Evolutionary conservation across 306 rosid genomes (phyloP).

Genomic region (Lathyrus aphaca): DNA sequence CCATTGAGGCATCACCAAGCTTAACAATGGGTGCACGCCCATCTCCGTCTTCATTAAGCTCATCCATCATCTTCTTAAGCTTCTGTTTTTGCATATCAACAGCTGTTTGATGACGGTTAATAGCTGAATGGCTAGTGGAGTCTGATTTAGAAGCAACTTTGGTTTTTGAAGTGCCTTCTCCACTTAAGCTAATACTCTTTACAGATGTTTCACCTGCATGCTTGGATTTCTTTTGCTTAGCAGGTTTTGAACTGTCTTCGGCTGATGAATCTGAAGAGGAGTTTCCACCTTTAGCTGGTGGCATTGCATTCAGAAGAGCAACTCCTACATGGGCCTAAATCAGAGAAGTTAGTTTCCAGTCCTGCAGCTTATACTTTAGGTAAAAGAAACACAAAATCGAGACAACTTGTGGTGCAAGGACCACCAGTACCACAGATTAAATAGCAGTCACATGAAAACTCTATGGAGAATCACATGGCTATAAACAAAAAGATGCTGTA

Average conservation of each 20-base stretch:
- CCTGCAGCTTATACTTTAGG: slow-evolving; percentile 24
- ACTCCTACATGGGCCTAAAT: slow-evolving; percentile 94
- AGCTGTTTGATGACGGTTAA: slow-evolving; percentile 66
- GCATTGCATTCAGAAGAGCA: slow-evolving; percentile 83
- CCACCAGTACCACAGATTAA: slow-evolving; percentile 23
- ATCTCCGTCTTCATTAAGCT: slow-evolving; percentile 93
- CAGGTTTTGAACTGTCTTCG: slow-evolving; percentile 66
- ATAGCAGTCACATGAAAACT: slow-evolving; percentile 11
- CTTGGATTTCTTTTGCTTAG: slow-evolving; percentile 70
- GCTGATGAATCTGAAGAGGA: slow-evolving; percentile 57
- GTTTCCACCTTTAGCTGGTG: slow-evolving; percentile 66
- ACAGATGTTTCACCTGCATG: slow-evolving; percentile 59
- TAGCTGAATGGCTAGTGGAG: slow-evolving; percentile 51
- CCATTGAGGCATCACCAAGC: slow-evolving; percentile 99
- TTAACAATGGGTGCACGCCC: slow-evolving; percentile 86
- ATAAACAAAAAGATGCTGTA: slow-evolving; percentile 12
- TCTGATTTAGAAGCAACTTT: slow-evolving; percentile 53
- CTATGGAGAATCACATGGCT: slow-evolving; percentile 2
- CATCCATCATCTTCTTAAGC: slow-evolving; percentile 92
- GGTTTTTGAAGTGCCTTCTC: slow-evolving; percentile 75
- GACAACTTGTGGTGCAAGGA: slow-evolving; percentile 24
- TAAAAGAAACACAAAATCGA: slow-evolving; percentile 27
- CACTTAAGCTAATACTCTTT: slow-evolving; percentile 48
- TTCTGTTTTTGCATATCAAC: slow-evolving; percentile 76
- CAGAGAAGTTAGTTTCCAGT: slow-evolving; percentile 41